phyloP scores from a whole-genome alignment of 2,329 filamentous ascomycete species.

The Juglanconis sp. region DNA sequence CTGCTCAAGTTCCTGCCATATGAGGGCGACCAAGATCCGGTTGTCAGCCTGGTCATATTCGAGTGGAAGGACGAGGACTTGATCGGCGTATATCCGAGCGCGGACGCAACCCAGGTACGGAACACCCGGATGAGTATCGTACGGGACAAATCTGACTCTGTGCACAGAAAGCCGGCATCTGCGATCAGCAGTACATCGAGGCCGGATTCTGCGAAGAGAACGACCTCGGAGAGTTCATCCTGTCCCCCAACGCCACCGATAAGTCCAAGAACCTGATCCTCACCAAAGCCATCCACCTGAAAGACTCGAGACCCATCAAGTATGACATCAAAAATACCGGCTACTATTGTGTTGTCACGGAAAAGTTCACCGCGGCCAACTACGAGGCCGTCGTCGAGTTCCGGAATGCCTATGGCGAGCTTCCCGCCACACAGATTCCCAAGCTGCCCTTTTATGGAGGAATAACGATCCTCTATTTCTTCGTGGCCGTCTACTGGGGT shows the following conservation, averaged over 20 bases:
- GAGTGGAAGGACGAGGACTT: slow-evolving; percentile 85
- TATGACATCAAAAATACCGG: slow-evolving; percentile 87
- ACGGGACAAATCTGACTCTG: slow-evolving; percentile 28
- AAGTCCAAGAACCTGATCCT: slow-evolving; percentile 69
- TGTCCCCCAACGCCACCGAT: slow-evolving; percentile 71
- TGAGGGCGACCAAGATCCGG: slow-evolving; percentile 63
- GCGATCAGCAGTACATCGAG: slow-evolving; percentile 68
- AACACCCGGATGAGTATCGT: slow-evolving; percentile 4
- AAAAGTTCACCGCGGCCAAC: slow-evolving; percentile 61
- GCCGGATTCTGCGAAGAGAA: slow-evolving; percentile 69
- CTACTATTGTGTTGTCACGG: slow-evolving; percentile 90
- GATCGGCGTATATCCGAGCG: slow-evolving; percentile 65
- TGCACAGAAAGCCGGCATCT: slow-evolving; percentile 55
- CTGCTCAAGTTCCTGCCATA: slow-evolving; percentile 71
- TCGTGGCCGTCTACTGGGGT: slow-evolving; percentile 84
- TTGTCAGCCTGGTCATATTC: slow-evolving; percentile 84
- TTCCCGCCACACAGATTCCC: slow-evolving; percentile 91
- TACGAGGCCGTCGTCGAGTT: slow-evolving; percentile 87
- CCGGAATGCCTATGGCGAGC: slow-evolving; percentile 92
- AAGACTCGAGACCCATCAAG: slow-evolving; percentile 68
- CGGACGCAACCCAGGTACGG: slow-evolving; percentile 52
- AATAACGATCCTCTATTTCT: slow-evolving; percentile 87
- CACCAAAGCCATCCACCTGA: slow-evolving; percentile 79
- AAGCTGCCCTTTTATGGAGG: slow-evolving; percentile 97
- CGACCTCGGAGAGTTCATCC: slow-evolving; percentile 81